A percentile compares a stretch with the other conserved stretches of the same genome.
phyloP scores from a whole-genome alignment of 306 rosid genomes.

The Canavalia gladiata region DNA sequence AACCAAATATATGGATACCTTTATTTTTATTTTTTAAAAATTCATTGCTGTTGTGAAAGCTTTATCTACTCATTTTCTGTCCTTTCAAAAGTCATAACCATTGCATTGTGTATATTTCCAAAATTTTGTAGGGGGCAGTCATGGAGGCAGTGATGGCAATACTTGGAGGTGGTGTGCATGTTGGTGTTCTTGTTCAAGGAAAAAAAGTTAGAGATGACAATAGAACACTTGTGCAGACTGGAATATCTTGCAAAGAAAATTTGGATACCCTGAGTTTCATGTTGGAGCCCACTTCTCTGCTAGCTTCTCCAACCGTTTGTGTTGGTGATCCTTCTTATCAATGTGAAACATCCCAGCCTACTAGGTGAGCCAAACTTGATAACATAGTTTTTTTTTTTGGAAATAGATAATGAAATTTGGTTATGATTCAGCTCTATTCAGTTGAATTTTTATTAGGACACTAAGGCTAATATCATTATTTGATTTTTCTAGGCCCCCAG shows the following conservation, averaged over 20 bases:
- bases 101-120: slow-evolving; percentile 20
- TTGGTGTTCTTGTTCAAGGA: slow-evolving; percentile 82
- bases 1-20: slow-evolving; percentile 1
- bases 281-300: slow-evolving; percentile 73
- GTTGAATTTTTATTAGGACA: not conserved
- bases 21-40: not conserved
- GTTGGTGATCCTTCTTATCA: slow-evolving; percentile 63
- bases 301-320: slow-evolving; percentile 58
- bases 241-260: slow-evolving; percentile 81
- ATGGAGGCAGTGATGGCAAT: slow-evolving; percentile 83
- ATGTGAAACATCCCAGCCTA: slow-evolving; percentile 60
- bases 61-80: not conserved
- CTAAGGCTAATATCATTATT: slow-evolving; percentile 37
- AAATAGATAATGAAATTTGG: not conserved
- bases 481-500: slow-evolving; percentile 65
- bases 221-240: slow-evolving; percentile 84
- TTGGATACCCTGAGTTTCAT: slow-evolving; percentile 77
- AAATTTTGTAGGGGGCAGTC: slow-evolving; percentile 69
- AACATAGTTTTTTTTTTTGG: slow-evolving; percentile 2
- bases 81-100: not conserved
- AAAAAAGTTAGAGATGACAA: slow-evolving; percentile 80
- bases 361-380: slow-evolving; percentile 59
- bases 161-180: slow-evolving; percentile 73
- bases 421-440: slow-evolving; percentile 24
- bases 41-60: slow-evolving; percentile 18